Percentiles rank a stretch among this genome's conserved stretches.
These are phyloP conservation scores for Multifurca ochricompacta DNA, from an alignment of 768 basidiomycete species.

Conservation along the genomic window DNA sequence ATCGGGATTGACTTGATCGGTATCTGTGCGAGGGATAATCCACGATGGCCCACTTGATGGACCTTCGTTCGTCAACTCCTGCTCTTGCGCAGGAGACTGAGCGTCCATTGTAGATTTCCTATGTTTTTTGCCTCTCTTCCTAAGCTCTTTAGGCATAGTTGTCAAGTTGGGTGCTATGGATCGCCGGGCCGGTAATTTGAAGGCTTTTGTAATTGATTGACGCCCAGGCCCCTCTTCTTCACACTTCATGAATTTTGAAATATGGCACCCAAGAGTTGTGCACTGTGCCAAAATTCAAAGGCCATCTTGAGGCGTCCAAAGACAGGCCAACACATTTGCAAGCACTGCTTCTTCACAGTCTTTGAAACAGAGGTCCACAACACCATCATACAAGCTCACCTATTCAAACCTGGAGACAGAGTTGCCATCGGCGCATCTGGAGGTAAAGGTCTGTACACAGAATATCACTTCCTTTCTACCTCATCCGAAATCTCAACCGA, in stretches of 20 bases:
- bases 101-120: slow-evolving; percentile 39
- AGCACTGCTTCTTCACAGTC: slow-evolving; percentile 91
- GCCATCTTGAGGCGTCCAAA: slow-evolving; percentile 94
- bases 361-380: slow-evolving; percentile 99
- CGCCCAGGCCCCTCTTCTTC: too few species aligned
- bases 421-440: slow-evolving; percentile 98
- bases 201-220: neutral
- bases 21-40: slow-evolving; percentile 43
- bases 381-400: slow-evolving; percentile 73
- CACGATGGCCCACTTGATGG: slow-evolving; percentile 51
- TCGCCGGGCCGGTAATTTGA: neutral
- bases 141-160: slow-evolving; percentile 65
- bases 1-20: slow-evolving; percentile 43
- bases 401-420: slow-evolving; percentile 85
- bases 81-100: slow-evolving; percentile 21
- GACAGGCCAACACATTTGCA: slow-evolving; percentile 96
- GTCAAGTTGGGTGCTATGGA: neutral
- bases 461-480: neutral
- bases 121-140: slow-evolving; percentile 72
- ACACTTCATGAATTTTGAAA: too few species aligned
- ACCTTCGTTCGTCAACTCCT: slow-evolving; percentile 6
- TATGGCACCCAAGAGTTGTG: slow-evolving; percentile 83
- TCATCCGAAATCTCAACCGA: neutral
- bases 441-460: too few species aligned
- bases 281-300: slow-evolving; percentile 62